phyloP scores from a whole-genome alignment of 2,329 filamentous ascomycete genomes.

The Penicillium sp. region DNA sequence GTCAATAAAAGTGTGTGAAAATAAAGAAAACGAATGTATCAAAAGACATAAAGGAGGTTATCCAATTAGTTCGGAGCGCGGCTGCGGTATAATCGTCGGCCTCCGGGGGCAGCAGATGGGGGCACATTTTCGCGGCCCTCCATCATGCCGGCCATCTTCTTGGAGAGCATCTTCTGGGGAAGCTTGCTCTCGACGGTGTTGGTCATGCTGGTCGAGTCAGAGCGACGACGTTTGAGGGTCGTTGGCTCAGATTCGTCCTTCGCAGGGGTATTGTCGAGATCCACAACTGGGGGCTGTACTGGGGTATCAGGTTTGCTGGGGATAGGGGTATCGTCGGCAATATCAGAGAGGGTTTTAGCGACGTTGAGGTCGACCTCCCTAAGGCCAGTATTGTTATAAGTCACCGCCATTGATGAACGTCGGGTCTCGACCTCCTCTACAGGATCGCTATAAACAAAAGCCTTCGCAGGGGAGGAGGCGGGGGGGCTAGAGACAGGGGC shows the following conservation, averaged over 20 bases:
- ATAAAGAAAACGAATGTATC: constrained; percentile 2
- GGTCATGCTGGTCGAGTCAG: constrained; percentile 24
- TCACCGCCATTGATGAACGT: constrained; percentile 27
- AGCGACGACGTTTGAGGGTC: constrained; percentile 30
- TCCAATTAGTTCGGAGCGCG: constrained; percentile 27
- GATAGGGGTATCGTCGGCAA: constrained; percentile 11
- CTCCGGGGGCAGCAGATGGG: constrained; percentile 22
- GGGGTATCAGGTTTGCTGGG: constrained; percentile 15
- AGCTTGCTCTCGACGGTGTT: constrained; percentile 38
- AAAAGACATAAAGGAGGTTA: constrained; percentile 1
- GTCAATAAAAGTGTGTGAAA: neutral
- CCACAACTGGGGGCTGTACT: constrained; percentile 1
- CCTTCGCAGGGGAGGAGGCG: constrained; percentile 49
- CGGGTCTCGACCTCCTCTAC: constrained; percentile 39
- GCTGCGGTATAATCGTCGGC: constrained; percentile 33
- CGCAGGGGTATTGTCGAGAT: constrained; percentile 17
- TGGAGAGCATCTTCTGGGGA: constrained; percentile 44
- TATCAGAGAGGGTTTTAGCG: constrained; percentile 33
- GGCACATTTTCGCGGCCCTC: constrained; percentile 49
- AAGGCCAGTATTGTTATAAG: constrained; percentile 45
- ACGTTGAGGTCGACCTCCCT: constrained; percentile 56
- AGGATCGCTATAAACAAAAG: constrained; percentile 54
- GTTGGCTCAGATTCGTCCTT: constrained; percentile 27
- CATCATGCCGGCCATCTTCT: constrained; percentile 39
- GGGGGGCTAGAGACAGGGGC: constrained; percentile 23